Conservation (phyloP, 2,329 filamentous ascomycete species). For the Fusarium ramigenum region DNA sequence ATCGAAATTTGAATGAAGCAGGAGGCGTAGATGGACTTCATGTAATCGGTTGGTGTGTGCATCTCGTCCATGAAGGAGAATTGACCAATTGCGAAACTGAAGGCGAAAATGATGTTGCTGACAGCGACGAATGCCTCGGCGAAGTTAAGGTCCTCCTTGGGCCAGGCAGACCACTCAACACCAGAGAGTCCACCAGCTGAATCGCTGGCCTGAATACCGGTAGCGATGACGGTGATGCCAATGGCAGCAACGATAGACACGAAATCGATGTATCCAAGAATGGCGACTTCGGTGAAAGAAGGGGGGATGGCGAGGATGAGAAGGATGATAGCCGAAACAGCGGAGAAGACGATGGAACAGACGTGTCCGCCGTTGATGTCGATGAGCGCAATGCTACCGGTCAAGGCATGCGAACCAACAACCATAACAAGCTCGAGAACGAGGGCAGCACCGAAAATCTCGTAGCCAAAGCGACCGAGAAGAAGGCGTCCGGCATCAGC, state of each 20-base stretch:
- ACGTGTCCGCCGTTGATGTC: slow-evolving; percentile 65
- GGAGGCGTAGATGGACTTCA: slow-evolving; percentile 68
- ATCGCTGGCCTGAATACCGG: slow-evolving; percentile 58
- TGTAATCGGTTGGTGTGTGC: slow-evolving; percentile 40
- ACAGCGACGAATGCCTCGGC: slow-evolving; percentile 67
- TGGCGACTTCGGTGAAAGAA: slow-evolving; percentile 50
- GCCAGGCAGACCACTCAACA: slow-evolving; percentile 56
- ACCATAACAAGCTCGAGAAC: slow-evolving; percentile 74
- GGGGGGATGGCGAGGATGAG: slow-evolving; percentile 58
- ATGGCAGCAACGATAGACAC: slow-evolving; percentile 62
- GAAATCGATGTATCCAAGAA: slow-evolving; percentile 55
- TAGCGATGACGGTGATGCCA: slow-evolving; percentile 72
- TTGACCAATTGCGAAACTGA: slow-evolving; percentile 37
- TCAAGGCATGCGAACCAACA: slow-evolving; percentile 76
- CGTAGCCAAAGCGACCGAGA: slow-evolving; percentile 66
- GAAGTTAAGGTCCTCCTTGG: slow-evolving; percentile 57
- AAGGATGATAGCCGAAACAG: slow-evolving; percentile 57
- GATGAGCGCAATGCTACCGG: slow-evolving; percentile 74
- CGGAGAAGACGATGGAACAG: slow-evolving; percentile 48
- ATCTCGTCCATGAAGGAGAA: slow-evolving; percentile 40
- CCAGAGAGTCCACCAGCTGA: slow-evolving; percentile 45
- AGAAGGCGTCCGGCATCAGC: slow-evolving; percentile 62
- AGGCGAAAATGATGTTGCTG: slow-evolving; percentile 61
- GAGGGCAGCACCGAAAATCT: slow-evolving; percentile 69
- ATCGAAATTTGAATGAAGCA: slow-evolving; percentile 69